Base-by-base conservation (phyloP, 2,329 filamentous ascomycete species). In the Cercospora sojina region DNA sequence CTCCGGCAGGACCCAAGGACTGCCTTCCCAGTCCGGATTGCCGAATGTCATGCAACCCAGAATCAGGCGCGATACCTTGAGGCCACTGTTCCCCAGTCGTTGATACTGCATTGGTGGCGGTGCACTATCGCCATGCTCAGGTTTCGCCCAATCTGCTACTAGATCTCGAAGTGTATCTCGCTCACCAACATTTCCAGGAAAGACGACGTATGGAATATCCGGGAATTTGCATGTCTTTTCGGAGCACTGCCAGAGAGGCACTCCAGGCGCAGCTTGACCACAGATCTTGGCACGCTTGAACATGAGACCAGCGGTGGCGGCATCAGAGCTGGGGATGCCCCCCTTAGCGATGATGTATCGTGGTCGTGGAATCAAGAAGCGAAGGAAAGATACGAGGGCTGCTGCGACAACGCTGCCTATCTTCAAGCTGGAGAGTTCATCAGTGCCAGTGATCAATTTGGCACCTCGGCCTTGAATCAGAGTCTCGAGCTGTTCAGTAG, bases 271-370 rank as follows among this genome's bases (percentile, higher is more conserved):
- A 1, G 86, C 86, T 70, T 88, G 86, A 0, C 86, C 86, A 1
- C 86, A 76, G 43, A 88, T 81, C 67, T 77, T 81, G 5, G 86
- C 86, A 27, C 81, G 78, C 72, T 83, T 84, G 75, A 88, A 83
- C 18, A 77, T 79, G 12, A 88, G 70, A 0, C 84, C 84, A 61
- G 87, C 86, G 0, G 83, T 87, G 0, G 86, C 86, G 69, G 84
- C 84, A 59, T 88, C 85, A 0, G 84, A 86, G 0, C 83, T 85
- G 0, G 86, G 88, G 41, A 88, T 88, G 5, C 86, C 85, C 0
- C 86, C 86, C 74, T 85, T 88, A 0, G 85, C 85, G 72, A 88
- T 85, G 2, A 88, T 76, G 69, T 87, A 88, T 55, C 84, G 75
- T 2, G 85, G 86, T 35, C 81, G 79, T 7, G 82, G 78, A 5